Conservation (phyloP, 2,329 filamentous ascomycete genomes). For the Grosmannia clavigera region DNA sequence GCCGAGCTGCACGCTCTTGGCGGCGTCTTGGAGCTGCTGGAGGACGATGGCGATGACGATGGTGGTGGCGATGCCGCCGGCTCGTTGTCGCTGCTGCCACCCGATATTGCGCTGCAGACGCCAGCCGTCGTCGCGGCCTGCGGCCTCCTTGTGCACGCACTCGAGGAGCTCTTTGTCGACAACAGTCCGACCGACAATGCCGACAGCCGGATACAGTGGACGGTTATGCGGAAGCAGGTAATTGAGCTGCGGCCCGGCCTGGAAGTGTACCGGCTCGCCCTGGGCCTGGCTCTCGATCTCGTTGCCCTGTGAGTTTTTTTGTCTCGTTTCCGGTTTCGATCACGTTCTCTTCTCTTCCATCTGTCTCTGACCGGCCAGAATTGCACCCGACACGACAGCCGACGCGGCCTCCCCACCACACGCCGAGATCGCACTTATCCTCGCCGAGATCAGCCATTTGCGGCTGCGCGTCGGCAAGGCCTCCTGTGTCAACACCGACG, state of each 20-base stretch:
- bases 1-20: slow-evolving; percentile 29
- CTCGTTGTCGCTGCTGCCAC: slow-evolving; percentile 16
- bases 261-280: slow-evolving; percentile 24
- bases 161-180: slow-evolving; percentile 20
- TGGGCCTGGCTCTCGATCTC: slow-evolving; percentile 29
- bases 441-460: slow-evolving; percentile 22
- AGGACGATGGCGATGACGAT: slow-evolving; percentile 25
- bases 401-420: not conserved
- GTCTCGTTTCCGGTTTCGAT: too few species aligned
- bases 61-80: not conserved
- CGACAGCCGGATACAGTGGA: slow-evolving; percentile 16
- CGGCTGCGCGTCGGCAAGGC: slow-evolving; percentile 21
- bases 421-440: slow-evolving; percentile 20
- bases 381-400: not conserved
- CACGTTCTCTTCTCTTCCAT: not conserved
- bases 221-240: slow-evolving; percentile 20
- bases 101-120: slow-evolving; percentile 22
- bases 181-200: slow-evolving; percentile 1
- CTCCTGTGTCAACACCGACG: slow-evolving; percentile 48
- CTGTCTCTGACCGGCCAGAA: not conserved
- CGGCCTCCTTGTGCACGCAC: slow-evolving; percentile 22
- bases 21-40: slow-evolving; percentile 24
- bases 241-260: slow-evolving; percentile 21
- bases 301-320: slow-evolving; percentile 22
- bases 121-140: slow-evolving; percentile 24